Base-by-base conservation (phyloP, 1,284 basidiomycete species). In the Cutaneotrichosporon cyanovorans region DNA sequence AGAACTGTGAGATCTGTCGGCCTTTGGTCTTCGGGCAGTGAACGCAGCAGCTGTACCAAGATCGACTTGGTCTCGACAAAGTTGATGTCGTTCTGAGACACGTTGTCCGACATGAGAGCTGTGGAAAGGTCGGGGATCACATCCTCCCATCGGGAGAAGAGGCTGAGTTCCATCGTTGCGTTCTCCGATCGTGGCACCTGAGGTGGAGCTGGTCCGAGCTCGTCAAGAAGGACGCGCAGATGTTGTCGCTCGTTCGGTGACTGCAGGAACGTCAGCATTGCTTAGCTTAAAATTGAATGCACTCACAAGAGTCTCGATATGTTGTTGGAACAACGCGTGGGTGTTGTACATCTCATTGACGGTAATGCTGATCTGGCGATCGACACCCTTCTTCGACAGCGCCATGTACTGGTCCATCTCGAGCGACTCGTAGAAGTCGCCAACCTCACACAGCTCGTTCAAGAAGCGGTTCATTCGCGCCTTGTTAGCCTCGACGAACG, bases 331-430 rank as follows among this genome's bases (percentile, higher is more conserved):
- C 63, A 97, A 77, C 28, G 90, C 86, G 69, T 98, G 93, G 3
- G 92, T 97, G 73, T 95, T 95, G 74, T 96, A 97, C 75, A 99
- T 67, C 77, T 99, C 95, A 69, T 98, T 99, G 69, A 98, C 76
- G n/a, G 95, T 97, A 67, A 99, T 98, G 71, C 89, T 86, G 73
- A 99, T 97, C 76, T 87, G 83, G 53, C 97, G 77, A 68, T 98
- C 93, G 25, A 28, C 25, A 12, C 25, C 25, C 74, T 96, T 97
- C 78, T 98, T 98, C 49, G 92, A 96, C 50, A 99, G 76, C 12
- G 95, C 93, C 91, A 99, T 96, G 72, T 99, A 99, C 77, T 98
- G 95, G 73, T 98, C 93, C 60, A 89, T 89, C 82, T 99, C 95
- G 46, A 99, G 79, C 10, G 93, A 92, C 60, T 98, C 95, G 73